Evolutionary conservation across 2,329 filamentous ascomycete species (phyloP).

Genomic region (Pseudodiploospora longispora): DNA sequence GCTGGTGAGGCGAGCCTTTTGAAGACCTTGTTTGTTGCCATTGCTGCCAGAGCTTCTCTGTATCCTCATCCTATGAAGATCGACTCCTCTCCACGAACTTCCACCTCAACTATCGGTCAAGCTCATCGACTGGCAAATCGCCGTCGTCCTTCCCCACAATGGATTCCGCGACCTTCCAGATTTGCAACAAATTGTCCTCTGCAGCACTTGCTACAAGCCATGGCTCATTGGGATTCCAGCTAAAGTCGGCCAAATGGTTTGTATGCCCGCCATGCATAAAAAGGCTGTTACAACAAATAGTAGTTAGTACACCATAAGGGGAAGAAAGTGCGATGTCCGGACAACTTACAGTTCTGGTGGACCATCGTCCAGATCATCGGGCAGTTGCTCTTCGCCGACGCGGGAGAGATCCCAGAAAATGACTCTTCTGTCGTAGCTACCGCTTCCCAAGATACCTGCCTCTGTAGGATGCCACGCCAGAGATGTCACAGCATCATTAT

Average conservation of each 20-base stretch:
- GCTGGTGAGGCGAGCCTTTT: background rate
- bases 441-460: conserved; percentile 78
- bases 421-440: conserved; percentile 85
- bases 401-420: conserved; percentile 94
- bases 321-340: background rate
- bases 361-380: conserved; percentile 91
- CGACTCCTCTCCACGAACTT: conserved; percentile 23
- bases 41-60: conserved; percentile 12
- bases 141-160: conserved; percentile 72
- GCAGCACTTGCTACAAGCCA: conserved; percentile 95
- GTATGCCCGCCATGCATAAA: conserved; percentile 99
- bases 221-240: conserved; percentile 93
- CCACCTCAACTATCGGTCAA: conserved; percentile 51
- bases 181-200: conserved; percentile 93
- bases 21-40: conserved; percentile 11
- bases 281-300: conserved; percentile 42
- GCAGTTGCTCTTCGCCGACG: conserved; percentile 87
- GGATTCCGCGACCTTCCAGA: conserved; percentile 80
- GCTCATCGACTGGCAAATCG: conserved; percentile 67
- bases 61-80: conserved; percentile 23
- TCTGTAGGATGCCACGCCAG: conserved; percentile 93
- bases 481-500: conserved; percentile 83
- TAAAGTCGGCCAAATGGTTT: conserved; percentile 92
- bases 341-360: conserved; percentile 81
- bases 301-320: conserved; percentile 8